phyloP scores from a whole-genome alignment of 2,329 filamentous ascomycete species.

The Paracorniculantispora psalliotae region DNA sequence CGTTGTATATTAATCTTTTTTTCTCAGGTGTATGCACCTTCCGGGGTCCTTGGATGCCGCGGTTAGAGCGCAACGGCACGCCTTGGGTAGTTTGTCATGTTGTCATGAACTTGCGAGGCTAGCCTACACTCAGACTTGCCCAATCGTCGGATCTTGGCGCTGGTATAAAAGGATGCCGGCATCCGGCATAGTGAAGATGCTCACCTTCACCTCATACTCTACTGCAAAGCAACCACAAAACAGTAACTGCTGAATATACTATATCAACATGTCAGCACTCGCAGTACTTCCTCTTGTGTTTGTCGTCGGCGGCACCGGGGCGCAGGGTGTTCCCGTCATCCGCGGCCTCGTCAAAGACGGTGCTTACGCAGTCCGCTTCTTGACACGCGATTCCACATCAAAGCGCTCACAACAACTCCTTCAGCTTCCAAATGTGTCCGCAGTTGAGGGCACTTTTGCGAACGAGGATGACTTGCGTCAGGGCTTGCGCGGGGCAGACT shows the following conservation, averaged over 20 bases:
- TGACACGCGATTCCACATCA: constrained; percentile 43
- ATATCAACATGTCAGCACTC: neutral
- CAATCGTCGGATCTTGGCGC: neutral
- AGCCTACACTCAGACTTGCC: neutral
- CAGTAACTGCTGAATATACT: neutral
- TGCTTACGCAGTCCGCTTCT: constrained; percentile 39
- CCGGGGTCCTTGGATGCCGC: neutral
- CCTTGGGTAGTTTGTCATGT: neutral
- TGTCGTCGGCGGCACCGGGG: constrained; percentile 46
- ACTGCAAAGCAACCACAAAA: neutral
- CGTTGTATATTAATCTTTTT: neutral
- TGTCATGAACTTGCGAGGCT: neutral
- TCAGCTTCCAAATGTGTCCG: constrained; percentile 39
- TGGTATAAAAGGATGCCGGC: neutral
- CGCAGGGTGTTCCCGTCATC: constrained; percentile 46
- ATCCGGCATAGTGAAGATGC: neutral
- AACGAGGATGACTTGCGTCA: constrained; percentile 38
- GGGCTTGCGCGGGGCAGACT: constrained; percentile 40
- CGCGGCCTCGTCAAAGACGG: constrained; percentile 35
- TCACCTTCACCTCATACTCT: neutral
- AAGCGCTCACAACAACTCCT: constrained; percentile 37
- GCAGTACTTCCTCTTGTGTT: constrained; percentile 21
- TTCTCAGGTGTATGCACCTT: neutral
- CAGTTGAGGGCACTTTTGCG: constrained; percentile 43
- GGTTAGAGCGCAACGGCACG: neutral